Conservation (phyloP, 78 protist genomes). For the Dictyostelium brefeldianum region DNA sequence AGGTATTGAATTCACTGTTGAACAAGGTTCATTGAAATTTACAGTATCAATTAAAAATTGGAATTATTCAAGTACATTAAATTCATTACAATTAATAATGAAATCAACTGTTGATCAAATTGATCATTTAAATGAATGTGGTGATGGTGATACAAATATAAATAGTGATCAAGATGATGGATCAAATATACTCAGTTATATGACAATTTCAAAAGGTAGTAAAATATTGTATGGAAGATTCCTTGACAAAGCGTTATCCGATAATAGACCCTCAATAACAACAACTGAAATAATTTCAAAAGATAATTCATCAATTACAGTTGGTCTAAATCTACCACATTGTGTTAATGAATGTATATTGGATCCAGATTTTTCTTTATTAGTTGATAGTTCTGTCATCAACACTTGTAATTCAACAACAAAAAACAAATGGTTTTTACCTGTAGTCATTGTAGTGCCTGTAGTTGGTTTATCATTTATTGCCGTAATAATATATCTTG, state of each 20-base stretch:
- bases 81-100: slow-evolving; percentile 6
- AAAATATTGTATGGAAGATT: slow-evolving; percentile 13
- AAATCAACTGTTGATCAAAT: not conserved
- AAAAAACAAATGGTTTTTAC: not conserved
- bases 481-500: not conserved
- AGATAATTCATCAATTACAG: not conserved
- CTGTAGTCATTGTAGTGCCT: not conserved
- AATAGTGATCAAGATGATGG: not conserved
- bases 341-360: not conserved
- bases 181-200: not conserved
- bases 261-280: not conserved
- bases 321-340: not conserved
- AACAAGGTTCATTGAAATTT: not conserved
- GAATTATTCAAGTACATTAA: slow-evolving; percentile 2
- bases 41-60: slow-evolving; percentile 1
- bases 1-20: not conserved
- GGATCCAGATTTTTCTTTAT: not conserved
- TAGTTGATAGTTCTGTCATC: not conserved
- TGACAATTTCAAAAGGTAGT: not conserved
- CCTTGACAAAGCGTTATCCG: not conserved
- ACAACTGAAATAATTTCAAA: not conserved
- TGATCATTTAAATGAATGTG: not conserved
- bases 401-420: not conserved
- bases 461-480: not conserved
- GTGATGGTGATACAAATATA: not conserved